Conservation (phyloP, 768 basidiomycete genomes). For the Hebeloma cylindrosporum region DNA sequence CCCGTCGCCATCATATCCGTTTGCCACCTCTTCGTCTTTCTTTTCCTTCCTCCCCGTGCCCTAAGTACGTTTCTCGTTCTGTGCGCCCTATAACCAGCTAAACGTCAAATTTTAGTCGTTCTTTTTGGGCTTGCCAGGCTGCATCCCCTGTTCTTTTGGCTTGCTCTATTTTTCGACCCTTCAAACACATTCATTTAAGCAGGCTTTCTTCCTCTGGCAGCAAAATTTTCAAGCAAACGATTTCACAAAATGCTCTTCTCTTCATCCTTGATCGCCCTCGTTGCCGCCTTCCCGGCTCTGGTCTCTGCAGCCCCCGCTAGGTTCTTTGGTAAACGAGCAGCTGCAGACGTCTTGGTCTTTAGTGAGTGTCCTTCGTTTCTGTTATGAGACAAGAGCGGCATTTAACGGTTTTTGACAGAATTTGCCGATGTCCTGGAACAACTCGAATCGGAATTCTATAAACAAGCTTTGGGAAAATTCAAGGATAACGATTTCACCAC, state of each 20-base stretch:
- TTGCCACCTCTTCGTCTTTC: slow-evolving; percentile 30
- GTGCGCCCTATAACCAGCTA: slow-evolving; percentile 1
- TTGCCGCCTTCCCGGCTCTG: slow-evolving; percentile 40
- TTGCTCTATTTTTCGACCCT: slow-evolving; percentile 27
- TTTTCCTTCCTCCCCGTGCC: slow-evolving; percentile 34
- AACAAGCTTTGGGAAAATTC: slow-evolving; percentile 66
- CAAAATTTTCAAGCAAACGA: slow-evolving; percentile 22
- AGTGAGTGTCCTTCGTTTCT: slow-evolving; percentile 42
- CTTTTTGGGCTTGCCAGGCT: slow-evolving; percentile 70
- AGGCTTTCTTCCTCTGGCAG: slow-evolving; percentile 42
- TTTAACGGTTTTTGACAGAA: slow-evolving; percentile 39
- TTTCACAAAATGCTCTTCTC: slow-evolving; percentile 56
- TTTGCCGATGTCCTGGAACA: slow-evolving; percentile 78
- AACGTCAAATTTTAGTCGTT: slow-evolving; percentile 32
- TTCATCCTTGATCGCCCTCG: slow-evolving; percentile 41
- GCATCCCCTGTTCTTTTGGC: slow-evolving; percentile 56
- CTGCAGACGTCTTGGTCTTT: slow-evolving; percentile 54
- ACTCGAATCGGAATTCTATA: slow-evolving; percentile 69
- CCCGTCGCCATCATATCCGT: slow-evolving; percentile 26
- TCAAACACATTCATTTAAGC: slow-evolving; percentile 40
- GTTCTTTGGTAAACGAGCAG: slow-evolving; percentile 40
- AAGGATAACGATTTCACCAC: slow-evolving; percentile 55
- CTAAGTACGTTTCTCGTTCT: slow-evolving; percentile 33
- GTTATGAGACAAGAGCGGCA: not conserved
- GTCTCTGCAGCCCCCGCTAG: slow-evolving; percentile 51